Base-by-base conservation (phyloP, 495 filamentous ascomycete species). In the Lasiosphaeris hirsuta region DNA sequence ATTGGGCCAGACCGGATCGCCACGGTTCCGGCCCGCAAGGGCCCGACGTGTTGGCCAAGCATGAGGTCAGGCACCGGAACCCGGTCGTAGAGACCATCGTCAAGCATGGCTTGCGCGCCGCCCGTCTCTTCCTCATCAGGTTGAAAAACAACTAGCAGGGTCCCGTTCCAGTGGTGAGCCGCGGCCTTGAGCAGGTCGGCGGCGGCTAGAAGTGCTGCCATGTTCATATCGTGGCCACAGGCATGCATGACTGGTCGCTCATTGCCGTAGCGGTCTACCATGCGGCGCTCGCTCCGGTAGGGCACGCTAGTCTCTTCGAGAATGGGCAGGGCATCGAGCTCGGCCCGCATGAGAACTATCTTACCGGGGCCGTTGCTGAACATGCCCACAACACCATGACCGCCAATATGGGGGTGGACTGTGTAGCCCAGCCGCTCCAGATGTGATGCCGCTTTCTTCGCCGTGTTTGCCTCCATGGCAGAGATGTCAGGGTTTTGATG, bases 191-290 rank as follows among this genome's bases (percentile, higher is more conserved):
- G 66, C 1, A 81, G 65, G 37, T 69, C 63, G 0, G 83, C 76
- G 1, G 76, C 75, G 3, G 74, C 82, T 45, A 87, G 67, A 7
- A 87, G 68, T 13, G 63, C 63, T 0, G 79, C 69, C 9, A 85
- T 75, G 60, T 89, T 83, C 59, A 82, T 79, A 57, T 87, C 86
- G 58, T 89, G 85, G 0, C 85, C 85, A 65, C 85, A 87, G 19
- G 86, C 84, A 63, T 87, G 85, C 84, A 85, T 86, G 0, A 85
- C 82, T 0, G 82, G 80, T 36, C 74, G 75, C 48, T 72, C 70
- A 0, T 63, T 53, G 2, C 84, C 83, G 14, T 80, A 67, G 2
- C 60, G 57, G 57, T 80, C 73, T 4, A 66, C 63, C 58, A 72
- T 74, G 4, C 61, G 60, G 14, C 59, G 72, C 34, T 58, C 75